Percentiles rank a stretch among this genome's conserved stretches.
phyloP scores from a whole-genome alignment of 2,329 filamentous ascomycete species.

The Claviceps digitariae region DNA sequence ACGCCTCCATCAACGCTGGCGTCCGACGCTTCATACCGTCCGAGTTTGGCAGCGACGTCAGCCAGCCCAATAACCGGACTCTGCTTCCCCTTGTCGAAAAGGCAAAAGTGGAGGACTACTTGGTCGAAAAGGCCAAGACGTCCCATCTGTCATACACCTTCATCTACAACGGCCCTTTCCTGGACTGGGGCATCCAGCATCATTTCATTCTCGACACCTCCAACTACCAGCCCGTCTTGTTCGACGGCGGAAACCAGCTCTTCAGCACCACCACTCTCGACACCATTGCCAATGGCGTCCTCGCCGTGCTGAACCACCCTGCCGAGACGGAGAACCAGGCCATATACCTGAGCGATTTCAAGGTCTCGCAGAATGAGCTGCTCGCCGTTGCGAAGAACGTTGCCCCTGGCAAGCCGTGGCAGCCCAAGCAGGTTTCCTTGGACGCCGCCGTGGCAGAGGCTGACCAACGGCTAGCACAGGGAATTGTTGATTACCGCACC shows the following conservation, averaged over 20 bases:
- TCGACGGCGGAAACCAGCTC: conserved; percentile 33
- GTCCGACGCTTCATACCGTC: conserved; percentile 49
- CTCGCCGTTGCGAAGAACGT: conserved; percentile 33
- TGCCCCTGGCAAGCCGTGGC: conserved; percentile 32
- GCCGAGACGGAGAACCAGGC: conserved; percentile 39
- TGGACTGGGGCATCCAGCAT: conserved; percentile 39
- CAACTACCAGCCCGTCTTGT: conserved; percentile 26
- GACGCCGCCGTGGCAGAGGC: conserved; percentile 15
- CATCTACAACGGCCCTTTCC: conserved; percentile 40
- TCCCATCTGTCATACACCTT: conserved; percentile 38
- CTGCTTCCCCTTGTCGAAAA: conserved; percentile 42
- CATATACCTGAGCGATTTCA: conserved; percentile 31
- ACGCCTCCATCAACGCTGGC: conserved; percentile 45
- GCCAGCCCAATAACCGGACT: conserved; percentile 17
- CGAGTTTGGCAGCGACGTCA: conserved; percentile 34
- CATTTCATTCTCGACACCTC: conserved; percentile 31
- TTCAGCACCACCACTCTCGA: conserved; percentile 36
- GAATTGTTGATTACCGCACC: conserved; percentile 15
- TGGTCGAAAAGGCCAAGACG: conserved; percentile 26
- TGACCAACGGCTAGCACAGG: conserved; percentile 18
- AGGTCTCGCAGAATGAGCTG: conserved; percentile 31
- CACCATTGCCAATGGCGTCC: conserved; percentile 33
- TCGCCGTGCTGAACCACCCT: conserved; percentile 32
- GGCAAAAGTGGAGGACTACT: conserved; percentile 23
- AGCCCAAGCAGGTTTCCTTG: conserved; percentile 23